Evolutionary conservation across 2,329 filamentous ascomycete species (phyloP), one percentile per base, ranked within the genome.

Genomic region (Exophiala xenobiotica): DNA sequence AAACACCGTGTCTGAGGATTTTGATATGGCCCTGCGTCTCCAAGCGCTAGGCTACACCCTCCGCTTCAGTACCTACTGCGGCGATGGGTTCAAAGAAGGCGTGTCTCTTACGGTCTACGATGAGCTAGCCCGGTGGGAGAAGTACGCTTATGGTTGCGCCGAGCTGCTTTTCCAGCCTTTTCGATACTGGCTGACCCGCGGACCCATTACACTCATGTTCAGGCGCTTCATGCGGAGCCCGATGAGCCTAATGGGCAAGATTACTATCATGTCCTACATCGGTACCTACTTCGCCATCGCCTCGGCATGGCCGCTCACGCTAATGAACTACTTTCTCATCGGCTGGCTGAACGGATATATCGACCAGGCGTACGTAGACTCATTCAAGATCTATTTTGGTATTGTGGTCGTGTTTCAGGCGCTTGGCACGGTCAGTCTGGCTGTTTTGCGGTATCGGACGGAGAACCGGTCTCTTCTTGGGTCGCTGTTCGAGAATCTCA

Each of bases 31-130:
- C 8, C 76, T 90, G 1, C 83, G 86, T 27, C 75, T 90, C 3
- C 87, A 90, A 67, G 82, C 80, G 56, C 74, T 73, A n/a, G 85
- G 85, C 19, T 87, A 86, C 67, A 76, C 82, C 29, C 80, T 88
- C 39, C 83, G 87, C 9, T 74, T 89, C 1, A 86, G 80, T 8
- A 78, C 83, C 0, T 90, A 88, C 70, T 81, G 83, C 47, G 79
- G 80, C 31, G 79, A 82, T 4, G 85, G 81, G 6, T 90, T 89
- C 70, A 82, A 88, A 63, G 88, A 92, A 66, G 88, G 88, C 58
- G 88, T 92, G 46, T 91, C 88, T 1, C 74, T 92, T 49, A 92
- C 88, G 0, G 87, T 92, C 9, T 90, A 92, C 65, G 88, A 92
- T 68, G 88, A 92, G 68, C 76, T 92, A 53, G 85, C 87, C 1